A percentile compares a stretch with the other conserved stretches of the same genome.
These are phyloP conservation scores for Aspergillus persii DNA, from an alignment of 2,329 filamentous ascomycete species.

Conservation along the genomic window DNA sequence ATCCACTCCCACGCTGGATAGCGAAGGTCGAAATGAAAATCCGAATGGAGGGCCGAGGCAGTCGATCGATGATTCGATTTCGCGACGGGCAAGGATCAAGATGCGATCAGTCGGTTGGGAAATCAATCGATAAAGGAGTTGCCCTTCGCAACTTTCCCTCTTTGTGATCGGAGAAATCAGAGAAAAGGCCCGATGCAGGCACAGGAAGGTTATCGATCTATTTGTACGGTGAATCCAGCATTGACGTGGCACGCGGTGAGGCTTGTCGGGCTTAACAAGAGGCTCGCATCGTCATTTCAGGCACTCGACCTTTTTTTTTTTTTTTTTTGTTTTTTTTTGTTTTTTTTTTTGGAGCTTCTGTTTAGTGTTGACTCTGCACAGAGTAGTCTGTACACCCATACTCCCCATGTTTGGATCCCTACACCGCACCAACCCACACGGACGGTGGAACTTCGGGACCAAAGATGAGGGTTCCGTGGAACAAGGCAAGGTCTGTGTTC, in stretches of 20 bases:
- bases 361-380: too few relatives aligned
- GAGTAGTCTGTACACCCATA: too few relatives aligned
- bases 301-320: not conserved
- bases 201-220: conserved; percentile 7
- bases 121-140: not conserved
- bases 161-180: not conserved
- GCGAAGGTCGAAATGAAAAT: not conserved
- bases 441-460: not conserved
- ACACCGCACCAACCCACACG: not conserved
- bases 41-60: not conserved
- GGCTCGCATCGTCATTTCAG: not conserved
- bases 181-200: conserved; percentile 8
- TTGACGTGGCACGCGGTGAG: conserved; percentile 11
- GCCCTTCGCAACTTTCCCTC: not conserved
- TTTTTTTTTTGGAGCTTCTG: not conserved
- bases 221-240: conserved; percentile 3
- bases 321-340: not conserved
- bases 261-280: not conserved
- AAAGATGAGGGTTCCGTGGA: not conserved
- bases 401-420: too few relatives aligned
- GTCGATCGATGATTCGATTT: not conserved
- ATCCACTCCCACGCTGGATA: not conserved
- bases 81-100: not conserved
- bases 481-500: not conserved
- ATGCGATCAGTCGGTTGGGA: not conserved